Percentiles rank a stretch among this genome's conserved stretches.
Evolutionary conservation across 345 rosid genomes (phyloP).

Genomic region (Eucalyptus sp.): DNA sequence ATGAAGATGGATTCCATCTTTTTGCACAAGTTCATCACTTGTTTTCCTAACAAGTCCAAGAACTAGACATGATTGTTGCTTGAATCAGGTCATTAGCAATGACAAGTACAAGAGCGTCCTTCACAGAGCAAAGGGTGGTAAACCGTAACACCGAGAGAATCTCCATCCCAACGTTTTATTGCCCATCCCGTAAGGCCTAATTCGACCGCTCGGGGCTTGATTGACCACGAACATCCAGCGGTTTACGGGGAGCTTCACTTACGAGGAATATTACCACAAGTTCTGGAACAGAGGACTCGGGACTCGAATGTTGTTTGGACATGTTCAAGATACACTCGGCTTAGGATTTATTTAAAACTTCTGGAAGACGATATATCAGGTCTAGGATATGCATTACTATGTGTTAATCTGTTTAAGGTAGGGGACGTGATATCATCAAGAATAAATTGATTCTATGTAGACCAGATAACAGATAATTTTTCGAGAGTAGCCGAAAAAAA

Average conservation of each 20-base stretch:
- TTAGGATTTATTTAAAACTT: neutral
- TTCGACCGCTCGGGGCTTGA: constrained; percentile 15
- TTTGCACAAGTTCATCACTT: neutral
- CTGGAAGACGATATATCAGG: rapidly evolving
- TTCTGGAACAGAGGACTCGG: constrained; percentile 53
- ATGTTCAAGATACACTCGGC: constrained; percentile 19
- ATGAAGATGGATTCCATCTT: neutral
- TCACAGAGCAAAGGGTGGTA: constrained; percentile 40
- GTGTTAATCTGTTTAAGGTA: no score
- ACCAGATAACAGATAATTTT: no score
- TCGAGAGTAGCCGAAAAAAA: no score
- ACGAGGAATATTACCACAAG: constrained; percentile 43
- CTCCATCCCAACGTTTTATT: constrained; percentile 31
- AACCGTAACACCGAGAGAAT: constrained; percentile 12
- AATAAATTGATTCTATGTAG: no score
- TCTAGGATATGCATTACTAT: no score
- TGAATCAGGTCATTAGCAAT: constrained; percentile 21
- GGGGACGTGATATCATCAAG: no score
- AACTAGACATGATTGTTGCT: neutral
- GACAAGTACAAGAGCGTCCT: constrained; percentile 33
- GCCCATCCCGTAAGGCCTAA: constrained; percentile 30
- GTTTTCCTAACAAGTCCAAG: neutral
- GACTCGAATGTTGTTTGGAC: constrained; percentile 46
- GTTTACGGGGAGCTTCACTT: constrained; percentile 16
- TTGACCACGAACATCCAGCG: constrained; percentile 7